Conservation (phyloP, 108 stramenopile genomes). For the Pseudonitzschia delicatissima region DNA sequence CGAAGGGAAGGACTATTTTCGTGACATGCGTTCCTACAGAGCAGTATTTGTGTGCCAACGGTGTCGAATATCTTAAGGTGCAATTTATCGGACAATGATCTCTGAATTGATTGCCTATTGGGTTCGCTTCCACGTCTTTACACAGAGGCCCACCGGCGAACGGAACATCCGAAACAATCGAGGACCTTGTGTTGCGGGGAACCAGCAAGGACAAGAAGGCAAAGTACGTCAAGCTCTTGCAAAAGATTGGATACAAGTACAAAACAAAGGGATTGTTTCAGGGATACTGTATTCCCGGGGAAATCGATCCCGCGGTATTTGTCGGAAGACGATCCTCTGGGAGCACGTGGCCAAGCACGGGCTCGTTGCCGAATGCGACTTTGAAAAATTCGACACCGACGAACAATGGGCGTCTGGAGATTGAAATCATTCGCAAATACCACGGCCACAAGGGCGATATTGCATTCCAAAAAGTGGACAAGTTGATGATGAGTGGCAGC, state of each 20-base stretch:
- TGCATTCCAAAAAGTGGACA: neutral
- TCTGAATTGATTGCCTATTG: neutral
- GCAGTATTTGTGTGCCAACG: conserved; percentile 6
- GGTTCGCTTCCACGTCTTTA: conserved; percentile 4
- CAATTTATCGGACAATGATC: neutral
- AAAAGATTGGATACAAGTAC: neutral
- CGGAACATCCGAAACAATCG: neutral
- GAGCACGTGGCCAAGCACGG: conserved; percentile 4
- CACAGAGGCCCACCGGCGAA: neutral
- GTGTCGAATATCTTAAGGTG: neutral
- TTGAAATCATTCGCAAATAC: neutral
- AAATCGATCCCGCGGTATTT: neutral
- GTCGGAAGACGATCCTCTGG: conserved; percentile 6
- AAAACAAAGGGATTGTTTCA: neutral
- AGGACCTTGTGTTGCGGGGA: neutral
- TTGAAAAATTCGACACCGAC: conserved; percentile 1
- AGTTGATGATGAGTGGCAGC: neutral
- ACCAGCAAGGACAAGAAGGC: neutral
- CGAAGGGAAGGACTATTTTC: conserved; percentile 10
- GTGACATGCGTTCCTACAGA: neutral
- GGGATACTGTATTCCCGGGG: neutral
- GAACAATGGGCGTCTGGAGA: neutral
- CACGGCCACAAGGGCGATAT: neutral
- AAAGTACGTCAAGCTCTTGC: neutral
- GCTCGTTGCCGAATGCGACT: neutral